Base-by-base conservation (phyloP, 805 yeast genomes). In the Zygosaccharomyces kombuchaensis region DNA sequence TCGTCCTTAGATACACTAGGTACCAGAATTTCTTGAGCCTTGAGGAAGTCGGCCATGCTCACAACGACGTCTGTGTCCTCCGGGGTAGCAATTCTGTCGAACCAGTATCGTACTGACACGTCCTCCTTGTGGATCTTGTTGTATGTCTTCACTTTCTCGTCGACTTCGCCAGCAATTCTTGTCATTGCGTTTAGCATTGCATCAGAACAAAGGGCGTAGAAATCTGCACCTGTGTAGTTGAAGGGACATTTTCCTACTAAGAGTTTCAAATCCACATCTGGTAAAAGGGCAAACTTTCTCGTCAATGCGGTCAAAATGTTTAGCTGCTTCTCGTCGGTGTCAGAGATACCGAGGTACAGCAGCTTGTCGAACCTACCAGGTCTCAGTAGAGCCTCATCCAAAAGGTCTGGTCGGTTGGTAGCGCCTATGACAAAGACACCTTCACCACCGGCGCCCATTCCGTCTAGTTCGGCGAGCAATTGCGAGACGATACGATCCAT, bases 371-470 rank as follows among this genome's bases (percentile, higher is more conserved):
- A 93, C 62, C 99, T 75, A 2, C 96, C 96, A 0, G 96, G 96
- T 62, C 99, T 77, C 46, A 93, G 69, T 39, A 93, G 72, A 0
- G 98, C 97, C 62, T 91, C 97, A 62, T 93, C 99, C 35, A 93
- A 71, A 51, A 93, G 70, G 69, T 93, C 99, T 0, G 99, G 99
- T 57, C 99, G 76, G 59, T 93, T 93, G 0, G 99, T 93, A 4
- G 99, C 99, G n/a, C 99, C 99, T 36, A 93, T 96, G 4, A 91
- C 97, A 64, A 93, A 93, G 0, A 93, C 96, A 5, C 97, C 98
- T 47, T 76, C 81, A 6, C 84, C 84, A 8, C 83, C 83, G 10
- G 71, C 63, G 58, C 95, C 83, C 97, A 91, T 91, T 21, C 98
- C 98, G 62, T 93, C 99, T 36, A 93, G 72, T 64, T 93, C 99